Base-by-base conservation (phyloP, 129 eudicot species). In the Rutidosis leptorrhynchoides region DNA sequence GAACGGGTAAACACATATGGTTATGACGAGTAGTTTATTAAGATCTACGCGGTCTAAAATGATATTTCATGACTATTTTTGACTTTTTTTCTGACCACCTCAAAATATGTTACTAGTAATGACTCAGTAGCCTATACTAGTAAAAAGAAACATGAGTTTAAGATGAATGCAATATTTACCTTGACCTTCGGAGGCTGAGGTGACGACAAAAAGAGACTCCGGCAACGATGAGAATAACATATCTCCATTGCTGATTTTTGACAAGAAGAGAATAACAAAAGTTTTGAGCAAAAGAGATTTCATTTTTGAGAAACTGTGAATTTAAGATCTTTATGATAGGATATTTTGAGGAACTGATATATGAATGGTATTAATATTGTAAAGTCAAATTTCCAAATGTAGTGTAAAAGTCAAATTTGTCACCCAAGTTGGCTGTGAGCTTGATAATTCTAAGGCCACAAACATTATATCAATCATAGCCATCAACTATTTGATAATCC, bases 171-270 rank as follows among this genome's bases (percentile, higher is more conserved):
- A 0, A 17, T 9, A 2, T 20, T 59, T 79, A 79, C 83, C 83
- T 74, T 70, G 83, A 56, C 66, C 80, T 48, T 79, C 67, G 2
- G 4, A n/a, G 24, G 73, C 14, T 52, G 74, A 74, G 14, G 77
- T 60, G 20, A 49, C 58, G 12, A 79, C 62, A 12, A 53, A 25
- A 65, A 80, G 65, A 48, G 80, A 32, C 7, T 11, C 67, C 5
- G 77, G 66, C 19, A 80, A 33, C 8, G 80, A 80, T 6, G 83
- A 80, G 61, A 80, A 69, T 25, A 64, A 63, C 35, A 70, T 67
- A 51, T 62, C 74, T 58, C 80, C 77, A 0, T 70, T 28, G 61
- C 20, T 49, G 43, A 49, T 19, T n/a, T 65, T 61, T 42, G 59
- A 46, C 22, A 80, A n/a, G 57, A 71, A 40, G 46, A 64, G 69